These are phyloP conservation scores for Maudiozyma bulderi DNA, from an alignment of 805 yeast species.

Conservation along the genomic window DNA sequence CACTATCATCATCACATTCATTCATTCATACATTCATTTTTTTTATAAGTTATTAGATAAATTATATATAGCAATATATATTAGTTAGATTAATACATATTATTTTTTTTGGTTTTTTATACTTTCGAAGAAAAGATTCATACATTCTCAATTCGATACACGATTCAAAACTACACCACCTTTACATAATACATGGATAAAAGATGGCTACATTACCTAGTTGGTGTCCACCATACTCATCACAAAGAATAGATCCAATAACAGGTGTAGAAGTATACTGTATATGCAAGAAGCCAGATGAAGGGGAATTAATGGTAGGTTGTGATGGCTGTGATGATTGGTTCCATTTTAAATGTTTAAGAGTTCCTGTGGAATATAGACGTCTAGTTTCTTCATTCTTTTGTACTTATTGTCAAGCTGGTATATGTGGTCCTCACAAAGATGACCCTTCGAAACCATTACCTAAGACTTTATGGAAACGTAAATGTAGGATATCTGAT, in stretches of 20 bases:
- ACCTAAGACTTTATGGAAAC: slow-evolving; percentile 59
- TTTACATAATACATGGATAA: no score
- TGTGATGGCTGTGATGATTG: slow-evolving; percentile 95
- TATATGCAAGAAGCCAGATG: slow-evolving; percentile 67
- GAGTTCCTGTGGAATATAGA: slow-evolving; percentile 40
- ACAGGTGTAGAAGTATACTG: slow-evolving; percentile 60
- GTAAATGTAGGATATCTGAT: slow-evolving; percentile 53
- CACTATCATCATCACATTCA: no score
- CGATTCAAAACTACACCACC: no score
- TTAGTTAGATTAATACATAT: no score
- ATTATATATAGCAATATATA: no score
- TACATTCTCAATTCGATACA: no score
- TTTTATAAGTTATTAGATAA: no score
- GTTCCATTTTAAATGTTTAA: slow-evolving; percentile 80
- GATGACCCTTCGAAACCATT: slow-evolving; percentile 7
- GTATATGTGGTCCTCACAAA: slow-evolving; percentile 27
- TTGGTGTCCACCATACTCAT: slow-evolving; percentile 27
- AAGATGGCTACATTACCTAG: slow-evolving; percentile 13
- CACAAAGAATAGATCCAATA: slow-evolving; percentile 12
- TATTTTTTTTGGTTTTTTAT: no score
- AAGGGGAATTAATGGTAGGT: slow-evolving; percentile 80
- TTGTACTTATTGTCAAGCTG: slow-evolving; percentile 61
- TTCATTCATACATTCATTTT: no score
- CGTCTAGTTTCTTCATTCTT: slow-evolving; percentile 53
- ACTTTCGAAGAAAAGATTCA: no score